Percentiles rank a stretch among this genome's conserved stretches.
Evolutionary conservation across 306 rosid species (phyloP).

Genomic region (Oemleria cerasiformis): DNA sequence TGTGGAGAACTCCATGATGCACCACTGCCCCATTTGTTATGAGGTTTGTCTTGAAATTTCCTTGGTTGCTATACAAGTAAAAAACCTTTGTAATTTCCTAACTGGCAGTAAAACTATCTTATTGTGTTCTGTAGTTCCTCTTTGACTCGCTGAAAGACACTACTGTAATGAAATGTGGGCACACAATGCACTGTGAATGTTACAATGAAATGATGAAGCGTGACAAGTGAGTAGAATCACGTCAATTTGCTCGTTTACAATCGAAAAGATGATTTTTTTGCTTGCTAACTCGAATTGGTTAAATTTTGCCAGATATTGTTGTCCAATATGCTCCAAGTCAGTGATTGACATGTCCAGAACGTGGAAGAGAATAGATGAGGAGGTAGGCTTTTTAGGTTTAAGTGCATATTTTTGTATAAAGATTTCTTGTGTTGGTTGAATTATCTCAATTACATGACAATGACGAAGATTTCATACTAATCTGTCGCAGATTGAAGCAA

Average conservation of each 20-base stretch:
- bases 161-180: constrained; percentile 90
- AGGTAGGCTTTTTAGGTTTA: constrained; percentile 47
- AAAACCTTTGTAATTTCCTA: neutral
- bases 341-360: constrained; percentile 75
- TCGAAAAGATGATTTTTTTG: neutral
- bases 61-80: neutral
- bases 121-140: constrained; percentile 56
- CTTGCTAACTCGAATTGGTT: constrained; percentile 23
- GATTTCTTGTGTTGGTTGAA: neutral
- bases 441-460: neutral
- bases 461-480: constrained; percentile 9
- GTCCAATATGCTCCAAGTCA: constrained; percentile 90
- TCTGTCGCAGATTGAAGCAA: constrained; percentile 70
- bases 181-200: constrained; percentile 91
- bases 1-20: constrained; percentile 94
- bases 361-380: constrained; percentile 93
- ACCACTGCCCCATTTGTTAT: constrained; percentile 95
- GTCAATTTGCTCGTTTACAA: neutral
- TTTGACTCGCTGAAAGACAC: constrained; percentile 81
- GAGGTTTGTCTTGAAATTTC: constrained; percentile 54
- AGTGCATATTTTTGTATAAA: neutral
- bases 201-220: constrained; percentile 69
- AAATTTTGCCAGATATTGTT: constrained; percentile 55
- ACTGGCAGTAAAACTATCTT: neutral
- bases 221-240: constrained; percentile 53